Evolutionary conservation across 1,284 basidiomycete genomes (phyloP), one percentile per base, ranked within the genome.

Genomic region (Mycosarcoma mackinlayi): DNA sequence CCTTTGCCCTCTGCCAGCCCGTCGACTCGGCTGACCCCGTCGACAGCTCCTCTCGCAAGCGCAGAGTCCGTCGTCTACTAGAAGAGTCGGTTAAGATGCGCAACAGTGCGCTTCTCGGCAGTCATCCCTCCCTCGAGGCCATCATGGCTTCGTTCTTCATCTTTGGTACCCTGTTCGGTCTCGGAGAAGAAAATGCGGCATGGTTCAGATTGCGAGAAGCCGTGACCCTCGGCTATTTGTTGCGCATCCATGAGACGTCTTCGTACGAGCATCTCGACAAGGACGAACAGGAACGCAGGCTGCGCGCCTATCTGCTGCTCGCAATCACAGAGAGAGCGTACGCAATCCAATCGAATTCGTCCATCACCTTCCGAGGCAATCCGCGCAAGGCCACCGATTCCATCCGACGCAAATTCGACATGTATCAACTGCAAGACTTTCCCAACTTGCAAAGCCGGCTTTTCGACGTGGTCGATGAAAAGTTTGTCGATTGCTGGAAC

Each of bases 271-370:
- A 55, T n/a, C 64, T 81, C 16, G 57, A 73, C 30, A 61, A 68
- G 30, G 78, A 73, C 56, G 79, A 81, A 40, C 73, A 73, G 44
- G 78, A 80, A 46, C 59, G 78, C 4, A 40, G 78, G 7, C 47
- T 80, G 6, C 67, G 78, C 14, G 70, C 74, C 0, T 80, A 79
- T 39, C 78, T 78, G 50, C 53, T 80, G 25, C 67, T 80, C 7
- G 78, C 75, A 34, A 80, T 80, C 50, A 80, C 78, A 3, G 78
- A 80, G 48, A 51, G 78, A 3, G 76, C 76, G 11, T 77, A 74
- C 27, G 74, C 76, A 8, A 73, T 77, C 35, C 76, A 77, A 52
- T 60, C 66, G 8, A 72, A 72, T 13, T 67, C 63, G 4, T 64
- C 71, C 14, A 64, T 77, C 33, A 76, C 72, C 5, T 67, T 77